Evolutionary conservation across 345 rosid species (phyloP).

Genomic region (Citrus trifoliata): DNA sequence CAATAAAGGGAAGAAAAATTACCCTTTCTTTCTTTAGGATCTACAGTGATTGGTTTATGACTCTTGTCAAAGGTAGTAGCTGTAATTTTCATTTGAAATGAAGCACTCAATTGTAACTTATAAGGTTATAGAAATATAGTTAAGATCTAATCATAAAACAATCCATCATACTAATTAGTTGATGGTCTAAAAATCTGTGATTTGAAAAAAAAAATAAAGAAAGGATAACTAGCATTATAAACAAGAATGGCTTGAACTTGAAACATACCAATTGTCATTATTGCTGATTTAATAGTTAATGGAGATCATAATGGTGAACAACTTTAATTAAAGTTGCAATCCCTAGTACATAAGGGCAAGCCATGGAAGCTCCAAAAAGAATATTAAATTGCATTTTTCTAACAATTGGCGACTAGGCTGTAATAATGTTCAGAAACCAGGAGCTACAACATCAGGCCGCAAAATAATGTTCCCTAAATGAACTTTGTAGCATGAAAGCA

Average conservation of each 20-base stretch:
- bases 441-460: conserved; percentile 52
- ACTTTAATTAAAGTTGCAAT: conserved; percentile 54
- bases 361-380: conserved; percentile 68
- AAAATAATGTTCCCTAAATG: neutral
- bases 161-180: neutral
- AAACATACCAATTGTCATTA: conserved; percentile 61
- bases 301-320: conserved; percentile 47
- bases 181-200: neutral
- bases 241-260: neutral
- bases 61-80: too few species aligned
- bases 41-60: too few species aligned
- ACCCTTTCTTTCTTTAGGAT: too few species aligned
- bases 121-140: neutral
- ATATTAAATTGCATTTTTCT: conserved; percentile 38
- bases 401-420: conserved; percentile 51
- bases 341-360: conserved; percentile 67
- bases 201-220: neutral
- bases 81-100: too few species aligned
- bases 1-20: too few species aligned
- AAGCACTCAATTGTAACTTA: too few species aligned
- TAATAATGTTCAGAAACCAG: conserved; percentile 48
- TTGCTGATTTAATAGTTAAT: conserved; percentile 60
- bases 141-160: neutral
- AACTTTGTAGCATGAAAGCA: too few species aligned
- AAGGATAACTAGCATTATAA: neutral